Evolutionary conservation across 306 rosid genomes (phyloP).

Genomic region (Gastrolobium villosum): DNA sequence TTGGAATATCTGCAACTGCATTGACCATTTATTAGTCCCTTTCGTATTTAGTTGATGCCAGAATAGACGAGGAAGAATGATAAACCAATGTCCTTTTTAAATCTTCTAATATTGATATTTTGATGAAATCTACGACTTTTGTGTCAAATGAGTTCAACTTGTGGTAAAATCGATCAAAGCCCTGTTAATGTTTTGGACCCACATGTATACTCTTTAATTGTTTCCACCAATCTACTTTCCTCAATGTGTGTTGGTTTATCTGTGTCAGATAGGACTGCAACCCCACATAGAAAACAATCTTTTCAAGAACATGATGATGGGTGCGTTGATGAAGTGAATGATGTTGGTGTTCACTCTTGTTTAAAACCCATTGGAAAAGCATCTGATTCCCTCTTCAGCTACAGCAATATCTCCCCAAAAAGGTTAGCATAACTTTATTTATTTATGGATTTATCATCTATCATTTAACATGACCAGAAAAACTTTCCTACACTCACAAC

Average conservation of each 20-base stretch:
- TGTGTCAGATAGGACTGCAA: conserved; percentile 56
- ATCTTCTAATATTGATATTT: conserved; percentile 56
- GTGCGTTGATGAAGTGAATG: conserved; percentile 61
- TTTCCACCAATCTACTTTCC: not conserved
- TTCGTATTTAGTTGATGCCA: conserved; percentile 51
- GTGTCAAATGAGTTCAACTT: not conserved
- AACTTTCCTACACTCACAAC: no score
- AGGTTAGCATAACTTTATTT: conserved; percentile 47
- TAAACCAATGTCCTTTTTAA: conserved; percentile 12
- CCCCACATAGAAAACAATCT: conserved; percentile 53
- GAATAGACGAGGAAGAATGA: conserved; percentile 49
- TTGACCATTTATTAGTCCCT: conserved; percentile 52
- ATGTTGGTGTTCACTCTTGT: conserved; percentile 45
- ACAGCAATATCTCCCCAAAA: conserved; percentile 55
- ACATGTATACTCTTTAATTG: not conserved
- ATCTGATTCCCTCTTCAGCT: conserved; percentile 56
- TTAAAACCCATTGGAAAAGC: conserved; percentile 48
- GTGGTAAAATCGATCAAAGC: conserved; percentile 5
- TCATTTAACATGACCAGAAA: no score
- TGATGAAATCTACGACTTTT: conserved; percentile 48
- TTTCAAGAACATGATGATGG: conserved; percentile 63
- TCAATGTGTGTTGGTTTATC: conserved; percentile 19
- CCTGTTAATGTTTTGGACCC: not conserved
- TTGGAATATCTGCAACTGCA: conserved; percentile 43
- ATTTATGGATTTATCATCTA: no score